A percentile compares a stretch with the other conserved stretches of the same genome.
Evolutionary conservation across 23 red algal species (phyloP).

Genomic region (Gracilariopsis chorda): DNA sequence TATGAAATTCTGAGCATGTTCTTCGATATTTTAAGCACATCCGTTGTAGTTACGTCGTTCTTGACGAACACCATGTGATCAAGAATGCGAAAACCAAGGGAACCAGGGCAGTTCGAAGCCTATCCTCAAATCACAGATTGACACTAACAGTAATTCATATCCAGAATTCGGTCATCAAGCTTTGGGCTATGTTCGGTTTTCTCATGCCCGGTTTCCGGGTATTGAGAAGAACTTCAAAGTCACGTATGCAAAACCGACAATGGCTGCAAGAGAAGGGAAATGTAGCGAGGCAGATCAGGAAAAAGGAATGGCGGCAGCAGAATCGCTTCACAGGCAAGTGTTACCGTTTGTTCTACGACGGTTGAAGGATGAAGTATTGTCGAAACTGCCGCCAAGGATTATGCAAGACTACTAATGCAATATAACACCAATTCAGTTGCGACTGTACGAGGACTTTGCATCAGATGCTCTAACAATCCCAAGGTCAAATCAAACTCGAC

Average conservation of each 20-base stretch:
- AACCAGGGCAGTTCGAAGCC: conserved; percentile 75
- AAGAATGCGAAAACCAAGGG: conserved; percentile 89
- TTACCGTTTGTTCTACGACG: conserved; percentile 93
- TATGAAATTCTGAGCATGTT: conserved; percentile 90
- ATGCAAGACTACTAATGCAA: conserved; percentile 94
- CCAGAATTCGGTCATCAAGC: conserved; percentile 93
- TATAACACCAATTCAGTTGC: conserved; percentile 77
- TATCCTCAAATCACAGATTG: conserved; percentile 78
- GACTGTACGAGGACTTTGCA: conserved; percentile 86
- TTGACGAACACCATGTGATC: conserved; percentile 98
- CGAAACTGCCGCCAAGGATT: conserved; percentile 93
- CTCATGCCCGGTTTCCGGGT: conserved; percentile 94
- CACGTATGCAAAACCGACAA: conserved; percentile 85
- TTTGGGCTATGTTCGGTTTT: conserved; percentile 99
- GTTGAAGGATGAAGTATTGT: conserved; percentile 93
- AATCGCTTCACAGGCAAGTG: conserved; percentile 92
- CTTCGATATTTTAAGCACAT: conserved; percentile 50
- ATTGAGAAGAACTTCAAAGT: conserved; percentile 78
- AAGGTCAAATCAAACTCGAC: neutral
- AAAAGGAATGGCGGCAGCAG: conserved; percentile 69
- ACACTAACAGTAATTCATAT: conserved; percentile 92
- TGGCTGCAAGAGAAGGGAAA: conserved; percentile 66
- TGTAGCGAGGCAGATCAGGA: conserved; percentile 77
- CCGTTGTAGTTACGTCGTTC: conserved; percentile 79
- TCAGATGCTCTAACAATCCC: neutral